These are phyloP conservation scores for Botrytis galanthina DNA, from an alignment of 2,329 filamentous ascomycete species.

Conservation along the genomic window DNA sequence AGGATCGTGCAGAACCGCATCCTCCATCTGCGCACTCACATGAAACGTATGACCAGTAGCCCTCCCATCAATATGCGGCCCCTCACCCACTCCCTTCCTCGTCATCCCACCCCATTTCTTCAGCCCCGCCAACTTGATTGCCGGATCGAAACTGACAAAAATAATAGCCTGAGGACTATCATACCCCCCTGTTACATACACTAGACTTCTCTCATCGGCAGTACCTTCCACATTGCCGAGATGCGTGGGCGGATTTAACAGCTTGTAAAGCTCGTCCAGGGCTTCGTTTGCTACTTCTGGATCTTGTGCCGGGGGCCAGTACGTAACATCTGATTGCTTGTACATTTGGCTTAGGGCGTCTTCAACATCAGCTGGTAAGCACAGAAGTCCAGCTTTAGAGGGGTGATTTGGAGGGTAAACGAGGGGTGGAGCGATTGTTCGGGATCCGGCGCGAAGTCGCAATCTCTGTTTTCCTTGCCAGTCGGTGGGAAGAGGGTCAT, in stretches of 20 bases:
- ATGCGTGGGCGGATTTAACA: slow-evolving; percentile 44
- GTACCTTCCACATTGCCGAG: slow-evolving; percentile 42
- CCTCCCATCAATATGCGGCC: slow-evolving; percentile 33
- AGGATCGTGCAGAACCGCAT: neutral
- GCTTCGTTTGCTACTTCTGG: slow-evolving; percentile 29
- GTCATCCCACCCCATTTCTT: slow-evolving; percentile 31
- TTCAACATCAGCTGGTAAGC: slow-evolving; percentile 24
- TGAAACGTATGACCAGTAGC: slow-evolving; percentile 24
- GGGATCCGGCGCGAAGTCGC: slow-evolving; percentile 50
- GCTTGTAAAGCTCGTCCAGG: slow-evolving; percentile 40
- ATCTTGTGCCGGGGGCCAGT: slow-evolving; percentile 41
- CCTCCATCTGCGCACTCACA: neutral
- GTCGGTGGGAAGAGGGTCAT: slow-evolving; percentile 45
- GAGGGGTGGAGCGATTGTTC: slow-evolving; percentile 41
- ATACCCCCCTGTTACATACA: slow-evolving; percentile 43
- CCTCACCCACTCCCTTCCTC: slow-evolving; percentile 31
- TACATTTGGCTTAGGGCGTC: slow-evolving; percentile 34
- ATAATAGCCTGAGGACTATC: slow-evolving; percentile 40
- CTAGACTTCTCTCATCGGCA: slow-evolving; percentile 49
- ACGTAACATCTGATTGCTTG: slow-evolving; percentile 27
- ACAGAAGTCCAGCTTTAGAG: slow-evolving; percentile 23
- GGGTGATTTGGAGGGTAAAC: slow-evolving; percentile 3
- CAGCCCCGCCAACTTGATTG: slow-evolving; percentile 38
- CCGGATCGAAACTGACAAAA: slow-evolving; percentile 46
- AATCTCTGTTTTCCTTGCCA: slow-evolving; percentile 41